A percentile compares a stretch with the other conserved stretches of the same genome.
Conservation (phyloP, 2,329 filamentous ascomycete species). For the Epichloe bromicola region DNA sequence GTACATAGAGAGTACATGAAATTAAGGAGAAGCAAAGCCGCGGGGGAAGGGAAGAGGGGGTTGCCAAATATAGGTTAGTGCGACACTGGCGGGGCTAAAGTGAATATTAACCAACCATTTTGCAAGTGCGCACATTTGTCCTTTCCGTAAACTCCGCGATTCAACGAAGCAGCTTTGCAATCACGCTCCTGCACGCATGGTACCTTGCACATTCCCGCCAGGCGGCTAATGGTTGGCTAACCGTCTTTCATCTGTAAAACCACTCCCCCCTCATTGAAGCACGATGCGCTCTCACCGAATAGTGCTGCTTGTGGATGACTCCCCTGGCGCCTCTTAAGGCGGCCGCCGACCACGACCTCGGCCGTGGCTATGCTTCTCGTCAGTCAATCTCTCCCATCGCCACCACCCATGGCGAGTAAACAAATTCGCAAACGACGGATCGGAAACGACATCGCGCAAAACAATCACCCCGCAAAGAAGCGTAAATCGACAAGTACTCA, state of each 20-base stretch:
- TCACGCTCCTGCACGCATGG: neutral
- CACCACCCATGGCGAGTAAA: neutral
- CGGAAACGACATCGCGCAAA: neutral
- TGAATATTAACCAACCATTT: too few relatives aligned
- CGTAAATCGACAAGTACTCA: neutral
- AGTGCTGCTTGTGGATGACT: neutral
- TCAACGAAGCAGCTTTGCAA: neutral
- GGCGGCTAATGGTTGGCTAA: neutral
- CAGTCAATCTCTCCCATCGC: neutral
- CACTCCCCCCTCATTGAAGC: too few relatives aligned
- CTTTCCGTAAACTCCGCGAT: neutral
- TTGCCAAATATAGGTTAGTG: too few relatives aligned
- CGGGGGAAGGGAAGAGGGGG: too few relatives aligned
- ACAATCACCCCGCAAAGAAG: neutral
- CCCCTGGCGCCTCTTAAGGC: neutral
- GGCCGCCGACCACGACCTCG: neutral
- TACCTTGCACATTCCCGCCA: neutral
- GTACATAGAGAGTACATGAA: neutral
- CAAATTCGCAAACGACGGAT: slow-evolving; percentile 1
- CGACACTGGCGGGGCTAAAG: too few relatives aligned
- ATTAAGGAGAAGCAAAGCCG: neutral
- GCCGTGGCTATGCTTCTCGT: neutral
- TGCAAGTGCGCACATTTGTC: too few relatives aligned
- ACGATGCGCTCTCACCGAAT: neutral
- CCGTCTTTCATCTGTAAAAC: neutral